Base-by-base conservation (phyloP, 345 rosid genomes). In the Linum tenue region DNA sequence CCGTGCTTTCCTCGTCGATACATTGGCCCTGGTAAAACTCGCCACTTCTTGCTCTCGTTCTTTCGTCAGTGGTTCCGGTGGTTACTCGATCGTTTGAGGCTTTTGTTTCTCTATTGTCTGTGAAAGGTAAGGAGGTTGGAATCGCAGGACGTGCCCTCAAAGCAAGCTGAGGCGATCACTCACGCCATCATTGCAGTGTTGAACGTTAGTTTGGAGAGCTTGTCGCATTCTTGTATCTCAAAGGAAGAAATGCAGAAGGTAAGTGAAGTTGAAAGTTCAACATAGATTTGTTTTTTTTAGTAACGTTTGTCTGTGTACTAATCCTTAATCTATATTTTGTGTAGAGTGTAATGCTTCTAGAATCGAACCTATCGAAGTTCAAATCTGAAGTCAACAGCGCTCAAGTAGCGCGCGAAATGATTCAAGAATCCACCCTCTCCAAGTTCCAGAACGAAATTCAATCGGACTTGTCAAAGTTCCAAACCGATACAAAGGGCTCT, bases 221-320 rank as follows among this genome's bases (percentile, higher is more conserved):
- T 95, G 1, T 71, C 92, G 0, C 82, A 87, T 65, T 88, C 91
- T 55, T 85, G 85, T 43, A 96, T 89, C 69, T 84, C 96, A 0
- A 87, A 87, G 71, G 78, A 81, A 0, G 97, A 91, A 75, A 87
- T 95, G 99, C 89, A 91, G 68, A 95, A 85, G 85, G 99, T 89
- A 62, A 15, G 40, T 2, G 15, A 2, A 14, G 6, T 63, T 11
- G 51, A 39, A 12, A 40, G 51, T 22, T 55, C 22, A 3, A 51
- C 44, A 6, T 53, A n/a, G 44, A 4, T 59, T 9, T 60, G 36
- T 41, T 50, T 14, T 63, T 56, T 43, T 58, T 42, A 48, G 14
- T 48, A 7, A 12, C 14, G 53, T 5, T 5, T 48, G 14, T 48
- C 14, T 22, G 31, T 22, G 31, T 22, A 22, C 53, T 48, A 3